Evolutionary conservation across 768 basidiomycete species (phyloP).

Genomic region (Strobilomyces dryophilus): DNA sequence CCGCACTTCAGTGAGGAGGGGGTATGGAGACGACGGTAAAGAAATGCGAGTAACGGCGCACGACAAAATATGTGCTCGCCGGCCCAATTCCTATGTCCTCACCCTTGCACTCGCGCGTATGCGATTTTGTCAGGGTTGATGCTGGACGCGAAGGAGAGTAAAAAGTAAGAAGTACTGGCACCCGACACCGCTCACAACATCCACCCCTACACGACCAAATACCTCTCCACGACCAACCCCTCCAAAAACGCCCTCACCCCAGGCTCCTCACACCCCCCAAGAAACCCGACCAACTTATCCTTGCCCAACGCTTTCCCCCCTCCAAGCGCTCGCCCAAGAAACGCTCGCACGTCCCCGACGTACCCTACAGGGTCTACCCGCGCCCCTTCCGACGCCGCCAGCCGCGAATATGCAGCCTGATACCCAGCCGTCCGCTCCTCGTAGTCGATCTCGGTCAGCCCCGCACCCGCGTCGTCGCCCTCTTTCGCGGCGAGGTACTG

Average conservation of each 20-base stretch:
- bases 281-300: constrained; percentile 16
- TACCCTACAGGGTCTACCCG: constrained; percentile 60
- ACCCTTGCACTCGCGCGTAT: no score
- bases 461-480: background rate
- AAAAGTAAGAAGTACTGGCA: no score
- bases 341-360: constrained; percentile 52
- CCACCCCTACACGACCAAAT: constrained; percentile 14
- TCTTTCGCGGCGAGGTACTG: constrained; percentile 50
- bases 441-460: constrained; percentile 75
- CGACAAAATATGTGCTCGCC: no score
- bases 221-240: constrained; percentile 30
- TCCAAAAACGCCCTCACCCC: constrained; percentile 30
- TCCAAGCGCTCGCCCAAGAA: constrained; percentile 42
- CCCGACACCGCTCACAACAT: no score
- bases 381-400: constrained; percentile 72
- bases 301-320: constrained; percentile 9
- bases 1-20: no score
- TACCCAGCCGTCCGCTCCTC: constrained; percentile 91
- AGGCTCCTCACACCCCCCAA: constrained; percentile 18
- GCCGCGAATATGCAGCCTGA: constrained; percentile 89
- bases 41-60: no score
- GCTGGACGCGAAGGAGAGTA: no score
- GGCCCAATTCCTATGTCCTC: no score
- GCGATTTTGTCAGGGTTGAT: no score
- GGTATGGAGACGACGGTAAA: no score